Evolutionary conservation across 495 filamentous ascomycete species (phyloP), one percentile per base, ranked within the genome.

Genomic region (Trichocladium uniseriatum): DNA sequence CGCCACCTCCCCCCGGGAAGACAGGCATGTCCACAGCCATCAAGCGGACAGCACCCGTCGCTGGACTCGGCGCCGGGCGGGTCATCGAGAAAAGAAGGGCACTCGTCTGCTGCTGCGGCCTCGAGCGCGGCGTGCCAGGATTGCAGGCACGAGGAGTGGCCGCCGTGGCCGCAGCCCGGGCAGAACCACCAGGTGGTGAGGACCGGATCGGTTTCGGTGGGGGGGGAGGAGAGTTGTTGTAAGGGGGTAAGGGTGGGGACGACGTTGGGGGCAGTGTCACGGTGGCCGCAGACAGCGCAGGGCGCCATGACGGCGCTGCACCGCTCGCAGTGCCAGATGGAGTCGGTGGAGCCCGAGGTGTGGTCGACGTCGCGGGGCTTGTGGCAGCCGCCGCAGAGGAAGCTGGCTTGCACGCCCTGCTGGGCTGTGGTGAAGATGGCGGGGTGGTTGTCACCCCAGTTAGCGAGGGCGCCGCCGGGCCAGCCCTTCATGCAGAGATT

Each of bases 21-120:
- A 52, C 85, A 89, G 44, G 82, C 81, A 53, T 87, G 84, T 22
- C 80, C 72, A 59, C 85, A 89, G 7, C 83, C 84, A 36, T 82
- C 75, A 19, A 83, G 76, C 14, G 86, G 81, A 58, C 86, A 90
- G 40, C 73, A 81, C n/a, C 85, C 84, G 49, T 82, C 82, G 48
- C 74, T 80, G 19, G 73, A 71, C 14, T 71, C 68, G 15, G 64
- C 49, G 34, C 76, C 76, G 38, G 41, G 42, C 0, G 49, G 34
- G 20, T 51, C 49, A 19, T 39, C 41, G 10, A 51, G 59, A 43
- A 5, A 49, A 22, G 29, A 16, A 21, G 32, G 24, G 24, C 24
- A 27, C 4, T 57, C 20, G 51, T 49, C 58, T 41, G 15, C 40
- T 43, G 22, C 48, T 11, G 40, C 49, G 2, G 52, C 21, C 28